Percentiles rank a stretch among this genome's conserved stretches.
Conservation (phyloP, 2,329 filamentous ascomycete species). For the Colletotrichum lini region DNA sequence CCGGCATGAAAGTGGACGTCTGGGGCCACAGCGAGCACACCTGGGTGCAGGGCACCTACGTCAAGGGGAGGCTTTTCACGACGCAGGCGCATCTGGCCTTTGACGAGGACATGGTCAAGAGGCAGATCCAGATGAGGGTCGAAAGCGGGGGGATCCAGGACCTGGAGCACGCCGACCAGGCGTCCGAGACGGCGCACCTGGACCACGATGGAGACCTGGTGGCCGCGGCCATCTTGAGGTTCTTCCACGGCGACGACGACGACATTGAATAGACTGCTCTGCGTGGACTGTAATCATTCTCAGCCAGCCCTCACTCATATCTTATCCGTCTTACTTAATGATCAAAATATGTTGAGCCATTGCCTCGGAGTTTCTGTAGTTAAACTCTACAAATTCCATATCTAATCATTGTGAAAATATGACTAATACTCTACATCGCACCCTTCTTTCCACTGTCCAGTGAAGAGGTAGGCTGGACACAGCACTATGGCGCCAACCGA, state of each 20-base stretch:
- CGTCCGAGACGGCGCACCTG: conserved; percentile 71
- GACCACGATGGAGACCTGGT: conserved; percentile 80
- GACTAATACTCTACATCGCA: no score
- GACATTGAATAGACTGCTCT: conserved; percentile 48
- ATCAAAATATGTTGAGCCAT: no score
- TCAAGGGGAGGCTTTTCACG: conserved; percentile 74
- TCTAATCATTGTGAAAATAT: no score
- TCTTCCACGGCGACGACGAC: conserved; percentile 66
- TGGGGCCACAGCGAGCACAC: conserved; percentile 78
- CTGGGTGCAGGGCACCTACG: conserved; percentile 81
- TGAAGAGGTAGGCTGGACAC: no score
- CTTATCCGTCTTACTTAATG: no score
- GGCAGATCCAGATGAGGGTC: conserved; percentile 73
- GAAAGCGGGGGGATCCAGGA: conserved; percentile 73
- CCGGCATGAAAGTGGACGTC: conserved; percentile 61
- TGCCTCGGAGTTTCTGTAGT: no score
- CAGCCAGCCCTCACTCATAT: no score
- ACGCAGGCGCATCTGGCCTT: conserved; percentile 88
- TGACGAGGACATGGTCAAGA: conserved; percentile 75
- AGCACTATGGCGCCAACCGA: no score
- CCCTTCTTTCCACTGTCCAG: no score
- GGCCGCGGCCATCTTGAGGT: conserved; percentile 75
- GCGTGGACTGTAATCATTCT: no score
- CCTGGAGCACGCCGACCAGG: conserved; percentile 73
- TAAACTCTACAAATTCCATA: no score